Base-by-base conservation (phyloP, 192 early-diverging fungal genomes). In the Rhizophlyctis rosea region DNA sequence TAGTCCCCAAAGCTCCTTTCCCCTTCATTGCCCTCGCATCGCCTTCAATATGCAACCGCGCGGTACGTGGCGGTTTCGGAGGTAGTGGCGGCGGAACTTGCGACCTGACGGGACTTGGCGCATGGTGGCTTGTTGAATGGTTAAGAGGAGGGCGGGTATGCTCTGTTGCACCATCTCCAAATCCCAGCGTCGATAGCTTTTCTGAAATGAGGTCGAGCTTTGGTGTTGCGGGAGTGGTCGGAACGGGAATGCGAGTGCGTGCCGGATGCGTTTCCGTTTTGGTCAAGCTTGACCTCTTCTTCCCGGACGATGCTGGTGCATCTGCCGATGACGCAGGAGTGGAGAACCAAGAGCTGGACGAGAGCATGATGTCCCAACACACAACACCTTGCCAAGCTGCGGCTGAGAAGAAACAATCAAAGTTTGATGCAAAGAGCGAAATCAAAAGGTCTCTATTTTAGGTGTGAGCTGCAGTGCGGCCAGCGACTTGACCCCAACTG, bases 181-280 rank as follows among this genome's bases (percentile, higher is more conserved):
- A 25, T 18, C 5, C 25, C 28, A 65, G 27, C 23, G 59, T 16
- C 13, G 59, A 39, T 16, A 60, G 24, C 47, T 60, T 60, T 30
- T 60, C 59, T 2, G 59, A 27, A 18, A 60, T 60, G 28, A 39
- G 59, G 44, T 60, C 59, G 16, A 60, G 54, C 23, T 39, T 60
- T 0, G 59, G 23, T 1, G 25, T 18, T 1, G 59, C 21, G 18
- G 35, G 23, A 23, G n/a, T 28, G 16, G 25, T 60, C 59, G 36
- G 59, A 60, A 60, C 36, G 2, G 60, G 60, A 30, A 61, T 61
- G 60, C 60, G 60, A 32, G 60, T 61, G 4, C 48, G 48, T 3
- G 60, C 1, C 14, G 18, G 24, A 21, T 54, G 14, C 29, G 13
- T 28, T 25, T 54, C n/a, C 21, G 14, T 54, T 54, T 54, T 28